Conservation (phyloP, 306 rosid genomes). For the Prunus persica region DNA sequence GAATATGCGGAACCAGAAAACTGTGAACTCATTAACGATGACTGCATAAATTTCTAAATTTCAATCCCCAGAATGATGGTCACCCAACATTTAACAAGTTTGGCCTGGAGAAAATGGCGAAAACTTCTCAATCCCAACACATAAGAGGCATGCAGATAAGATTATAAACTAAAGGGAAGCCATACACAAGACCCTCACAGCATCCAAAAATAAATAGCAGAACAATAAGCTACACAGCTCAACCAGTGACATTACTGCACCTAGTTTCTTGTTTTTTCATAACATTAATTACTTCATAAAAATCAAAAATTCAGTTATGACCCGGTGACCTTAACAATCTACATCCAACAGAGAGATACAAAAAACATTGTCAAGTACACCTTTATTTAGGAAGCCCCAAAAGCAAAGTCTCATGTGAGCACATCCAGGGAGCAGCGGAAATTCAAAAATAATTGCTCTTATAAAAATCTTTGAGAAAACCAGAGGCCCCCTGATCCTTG, state of each 20-base stretch:
- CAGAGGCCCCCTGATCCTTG: constrained; percentile 59
- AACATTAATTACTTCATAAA: not conserved
- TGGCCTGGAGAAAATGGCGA: not conserved
- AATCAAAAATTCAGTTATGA: not conserved
- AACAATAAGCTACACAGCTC: not conserved
- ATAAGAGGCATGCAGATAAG: not conserved
- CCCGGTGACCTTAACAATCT: constrained; percentile 9
- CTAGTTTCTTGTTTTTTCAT: not conserved
- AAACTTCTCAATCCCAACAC: not conserved
- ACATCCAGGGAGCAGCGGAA: not conserved
- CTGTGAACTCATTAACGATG: not conserved
- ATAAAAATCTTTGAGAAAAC: constrained; percentile 77
- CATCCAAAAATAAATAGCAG: not conserved
- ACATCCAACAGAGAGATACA: constrained; percentile 14
- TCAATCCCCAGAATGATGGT: not conserved
- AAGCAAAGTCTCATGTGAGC: constrained; percentile 1
- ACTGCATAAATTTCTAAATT: not conserved
- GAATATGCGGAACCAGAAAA: not conserved
- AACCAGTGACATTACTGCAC: not conserved
- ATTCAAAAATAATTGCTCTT: constrained; percentile 71
- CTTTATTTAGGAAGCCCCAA: constrained; percentile 25
- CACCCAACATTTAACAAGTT: not conserved
- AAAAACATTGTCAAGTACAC: constrained; percentile 12
- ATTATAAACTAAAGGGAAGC: not conserved
- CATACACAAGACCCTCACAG: not conserved